These are phyloP conservation scores for Crinitomyces ghanaensis DNA, from an alignment of 805 yeast species.

Conservation along the genomic window DNA sequence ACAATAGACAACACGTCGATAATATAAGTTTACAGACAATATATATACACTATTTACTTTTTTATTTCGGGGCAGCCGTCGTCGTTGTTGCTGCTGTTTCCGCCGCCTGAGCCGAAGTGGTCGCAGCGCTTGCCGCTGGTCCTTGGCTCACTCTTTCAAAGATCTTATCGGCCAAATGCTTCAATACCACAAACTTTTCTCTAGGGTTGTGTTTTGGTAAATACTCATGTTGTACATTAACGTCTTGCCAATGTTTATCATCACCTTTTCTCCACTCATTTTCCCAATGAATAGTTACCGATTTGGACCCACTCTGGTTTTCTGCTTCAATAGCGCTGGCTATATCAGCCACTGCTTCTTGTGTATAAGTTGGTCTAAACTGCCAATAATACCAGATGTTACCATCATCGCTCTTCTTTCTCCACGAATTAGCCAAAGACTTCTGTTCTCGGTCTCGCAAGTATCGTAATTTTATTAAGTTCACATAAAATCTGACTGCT, in stretches of 20 bases:
- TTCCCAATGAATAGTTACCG: conserved; percentile 65
- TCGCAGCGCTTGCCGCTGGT: too few relatives aligned
- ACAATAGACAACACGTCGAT: too few relatives aligned
- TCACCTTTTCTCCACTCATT: conserved; percentile 81
- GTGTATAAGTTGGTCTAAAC: conserved; percentile 80
- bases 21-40: too few relatives aligned
- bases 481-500: conserved; percentile 64
- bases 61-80: too few relatives aligned
- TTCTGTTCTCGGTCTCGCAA: conserved; percentile 54
- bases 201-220: conserved; percentile 16
- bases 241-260: conserved; percentile 51
- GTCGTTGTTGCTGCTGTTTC: too few relatives aligned
- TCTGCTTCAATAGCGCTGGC: conserved; percentile 52
- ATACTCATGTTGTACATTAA: conserved; percentile 12
- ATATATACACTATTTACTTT: too few relatives aligned
- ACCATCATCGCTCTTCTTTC: conserved; percentile 65
- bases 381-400: conserved; percentile 81
- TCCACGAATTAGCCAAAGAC: conserved; percentile 49
- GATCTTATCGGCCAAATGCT: conserved; percentile 15
- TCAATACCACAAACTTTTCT: conserved; percentile 15
- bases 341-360: conserved; percentile 84
- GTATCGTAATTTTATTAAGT: conserved; percentile 60
- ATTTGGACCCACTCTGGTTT: too few relatives aligned
- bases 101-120: too few relatives aligned
- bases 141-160: too few relatives aligned